Conservation (phyloP, 306 rosid genomes). For the Macrotyloma uniflorum region DNA sequence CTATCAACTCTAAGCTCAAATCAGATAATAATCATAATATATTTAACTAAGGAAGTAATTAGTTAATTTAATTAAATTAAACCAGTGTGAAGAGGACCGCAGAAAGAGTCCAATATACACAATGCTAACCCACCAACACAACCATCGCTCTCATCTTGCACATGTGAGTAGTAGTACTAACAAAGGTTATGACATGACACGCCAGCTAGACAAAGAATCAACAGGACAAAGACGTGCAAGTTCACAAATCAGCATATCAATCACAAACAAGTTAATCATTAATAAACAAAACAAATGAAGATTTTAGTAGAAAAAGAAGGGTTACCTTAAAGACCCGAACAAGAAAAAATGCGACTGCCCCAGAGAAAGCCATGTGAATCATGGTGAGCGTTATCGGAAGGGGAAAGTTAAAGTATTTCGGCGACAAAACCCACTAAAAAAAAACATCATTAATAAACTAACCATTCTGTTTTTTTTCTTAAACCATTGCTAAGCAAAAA, state of each 20-base stretch:
- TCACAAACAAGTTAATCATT: neutral
- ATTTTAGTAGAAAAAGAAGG: neutral
- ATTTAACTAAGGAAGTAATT: neutral
- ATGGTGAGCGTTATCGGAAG: conserved; percentile 91
- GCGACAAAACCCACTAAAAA: conserved; percentile 91
- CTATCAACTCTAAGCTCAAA: too few species aligned
- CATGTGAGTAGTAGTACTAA: neutral
- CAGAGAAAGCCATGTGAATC: conserved; percentile 98
- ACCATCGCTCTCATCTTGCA: conserved; percentile 1
- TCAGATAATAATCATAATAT: too few species aligned
- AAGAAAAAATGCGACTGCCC: conserved; percentile 81
- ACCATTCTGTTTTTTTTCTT: too few species aligned
- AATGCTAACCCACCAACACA: conserved; percentile 1
- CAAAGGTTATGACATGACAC: neutral
- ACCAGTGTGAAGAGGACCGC: neutral
- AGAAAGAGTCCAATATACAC: neutral
- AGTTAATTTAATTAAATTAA: neutral
- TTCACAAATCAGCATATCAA: neutral
- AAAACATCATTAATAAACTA: neutral
- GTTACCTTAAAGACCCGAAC: conserved; percentile 94
- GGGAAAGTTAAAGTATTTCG: conserved; percentile 91
- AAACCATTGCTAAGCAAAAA: neutral
- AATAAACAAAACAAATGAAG: neutral
- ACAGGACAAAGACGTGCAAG: neutral
- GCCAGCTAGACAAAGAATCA: neutral